A percentile compares a stretch with the other conserved stretches of the same genome.
Evolutionary conservation across 192 early-diverging fungal genomes (phyloP).

Genomic region (Podila epigama): DNA sequence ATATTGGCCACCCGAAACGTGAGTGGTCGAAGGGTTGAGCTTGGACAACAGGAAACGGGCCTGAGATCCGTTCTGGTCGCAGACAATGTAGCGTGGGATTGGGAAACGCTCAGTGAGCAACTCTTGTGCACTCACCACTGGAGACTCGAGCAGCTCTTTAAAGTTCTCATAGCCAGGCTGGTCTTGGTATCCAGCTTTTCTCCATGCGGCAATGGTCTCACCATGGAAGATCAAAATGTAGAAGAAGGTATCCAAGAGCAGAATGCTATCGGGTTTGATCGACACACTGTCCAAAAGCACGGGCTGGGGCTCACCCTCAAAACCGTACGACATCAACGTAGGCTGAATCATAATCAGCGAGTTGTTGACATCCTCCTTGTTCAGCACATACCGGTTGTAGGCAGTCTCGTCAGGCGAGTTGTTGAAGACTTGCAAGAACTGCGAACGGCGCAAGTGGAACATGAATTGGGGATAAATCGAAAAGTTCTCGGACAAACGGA

Average conservation of each 20-base stretch:
- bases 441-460: conserved; percentile 96
- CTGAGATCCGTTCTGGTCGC: conserved; percentile 96
- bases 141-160: conserved; percentile 90
- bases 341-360: conserved; percentile 99
- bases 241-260: conserved; percentile 98
- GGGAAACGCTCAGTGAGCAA: conserved; percentile 95
- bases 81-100: conserved; percentile 97
- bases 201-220: conserved; percentile 95
- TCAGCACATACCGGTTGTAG: conserved; percentile 89
- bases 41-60: conserved; percentile 98
- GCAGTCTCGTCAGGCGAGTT: conserved; percentile 99
- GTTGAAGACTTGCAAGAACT: conserved; percentile 99
- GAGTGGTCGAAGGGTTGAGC: conserved; percentile 97
- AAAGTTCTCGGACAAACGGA: conserved; percentile 91
- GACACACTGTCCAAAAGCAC: conserved; percentile 98
- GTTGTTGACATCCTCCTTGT: conserved; percentile 95
- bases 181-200: conserved; percentile 95
- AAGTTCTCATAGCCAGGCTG: conserved; percentile 95
- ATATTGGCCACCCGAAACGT: conserved; percentile 78
- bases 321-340: conserved; percentile 90
- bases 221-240: conserved; percentile 99
- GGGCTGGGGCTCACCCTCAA: conserved; percentile 87
- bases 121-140: conserved; percentile 88
- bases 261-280: conserved; percentile 91
- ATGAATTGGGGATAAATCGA: conserved; percentile 99